phyloP scores from a whole-genome alignment of 2,329 filamentous ascomycete genomes.

The Colletotrichum karsti region DNA sequence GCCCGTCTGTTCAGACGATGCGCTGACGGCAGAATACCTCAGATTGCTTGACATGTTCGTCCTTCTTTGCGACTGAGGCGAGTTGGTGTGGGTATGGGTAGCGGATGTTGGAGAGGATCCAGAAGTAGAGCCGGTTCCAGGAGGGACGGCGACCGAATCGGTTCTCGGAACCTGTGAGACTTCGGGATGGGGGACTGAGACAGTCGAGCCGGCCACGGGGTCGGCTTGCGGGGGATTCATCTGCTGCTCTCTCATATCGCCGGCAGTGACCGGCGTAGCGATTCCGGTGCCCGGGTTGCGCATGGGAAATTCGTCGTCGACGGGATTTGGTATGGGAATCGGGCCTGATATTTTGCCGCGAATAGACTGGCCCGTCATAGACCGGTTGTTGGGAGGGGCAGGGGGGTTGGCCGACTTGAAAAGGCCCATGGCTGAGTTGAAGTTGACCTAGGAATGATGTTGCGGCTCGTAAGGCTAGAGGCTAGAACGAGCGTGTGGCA shows the following conservation, averaged over 20 bases:
- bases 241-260: slow-evolving; percentile 32
- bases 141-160: slow-evolving; percentile 14
- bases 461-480: slow-evolving; percentile 7
- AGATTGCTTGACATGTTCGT: slow-evolving; percentile 49
- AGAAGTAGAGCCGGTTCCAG: slow-evolving; percentile 15
- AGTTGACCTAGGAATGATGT: not conserved
- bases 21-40: slow-evolving; percentile 58
- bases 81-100: slow-evolving; percentile 22
- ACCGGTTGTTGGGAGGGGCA: slow-evolving; percentile 40
- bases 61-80: slow-evolving; percentile 39
- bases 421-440: slow-evolving; percentile 43
- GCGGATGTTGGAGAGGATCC: slow-evolving; percentile 22
- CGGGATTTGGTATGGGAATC: slow-evolving; percentile 60
- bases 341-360: slow-evolving; percentile 69
- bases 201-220: not conserved
- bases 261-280: slow-evolving; percentile 39
- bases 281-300: slow-evolving; percentile 49
- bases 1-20: slow-evolving; percentile 43
- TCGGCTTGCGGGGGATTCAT: slow-evolving; percentile 25
- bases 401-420: slow-evolving; percentile 52
- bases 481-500: slow-evolving; percentile 10
- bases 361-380: slow-evolving; percentile 55
- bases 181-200: slow-evolving; percentile 17
- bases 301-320: slow-evolving; percentile 64
- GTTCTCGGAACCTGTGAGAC: slow-evolving; percentile 8